Evolutionary conservation across 345 rosid species (phyloP), one percentile per base, ranked within the genome.

Genomic region (Pelargonium nanum): DNA sequence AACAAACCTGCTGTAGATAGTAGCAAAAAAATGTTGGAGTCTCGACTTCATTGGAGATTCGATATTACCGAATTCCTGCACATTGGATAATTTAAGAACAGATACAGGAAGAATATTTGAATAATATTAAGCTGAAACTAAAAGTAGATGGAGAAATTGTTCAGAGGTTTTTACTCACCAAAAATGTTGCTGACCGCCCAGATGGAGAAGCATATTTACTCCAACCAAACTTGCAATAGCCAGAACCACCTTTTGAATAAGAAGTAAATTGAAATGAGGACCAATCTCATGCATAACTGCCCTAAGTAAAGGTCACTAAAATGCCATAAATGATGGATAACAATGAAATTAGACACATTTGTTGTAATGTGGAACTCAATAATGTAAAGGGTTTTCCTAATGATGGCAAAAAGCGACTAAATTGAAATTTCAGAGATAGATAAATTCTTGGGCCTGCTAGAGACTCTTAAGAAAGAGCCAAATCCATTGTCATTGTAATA

Each of bases 201-300:
- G 93, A 83, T 32, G 95, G 98, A 65, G 70, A 2, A 68, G 65
- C 78, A 76, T 64, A 78, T 66, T 85, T 85, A 81, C 91, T 92
- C 98, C 98, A 80, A 6, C 96, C 98, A 77, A 52, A 89, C 70
- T 92, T 92, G 73, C 95, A 86, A 68, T 89, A 89, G 51, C 98
- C 98, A 26, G 96, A 86, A 60, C 98, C 95, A 75, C 96, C 98
- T 92, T 59, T 65, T 55, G 30, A 63, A 19, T 28, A 61, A 5
- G 19, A 59, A 17, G 15, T 23, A 62, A 50, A 15, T 68, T 21
- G 40, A 20, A 58, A 51, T 22, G 2, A 56, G 61, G 28, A 52
- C 22, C 13, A 9, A 21, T n/a, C 50, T 13, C 26, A 15, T 13
- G 23, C 23, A 55, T 4, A 24, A 45, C 23, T 0, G 22, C 23